Evolutionary conservation across 75 land plant genomes (phyloP), one percentile per base, ranked within the genome.

Genomic region (Pinus tabuliformis): DNA sequence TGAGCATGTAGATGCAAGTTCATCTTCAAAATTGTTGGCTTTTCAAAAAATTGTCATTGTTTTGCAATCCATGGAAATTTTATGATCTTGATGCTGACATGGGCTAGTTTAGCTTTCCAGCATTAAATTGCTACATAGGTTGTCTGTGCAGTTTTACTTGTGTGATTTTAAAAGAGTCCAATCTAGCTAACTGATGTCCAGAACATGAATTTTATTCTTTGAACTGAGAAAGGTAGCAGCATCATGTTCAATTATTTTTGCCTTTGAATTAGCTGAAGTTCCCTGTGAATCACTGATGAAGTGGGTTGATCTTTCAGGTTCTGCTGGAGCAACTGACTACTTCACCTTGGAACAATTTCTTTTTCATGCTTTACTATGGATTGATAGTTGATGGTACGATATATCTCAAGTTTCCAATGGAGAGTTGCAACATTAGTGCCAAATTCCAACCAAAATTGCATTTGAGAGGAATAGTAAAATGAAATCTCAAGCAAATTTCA

Each of bases 261-360:
- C 36, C 30, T 76, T 39, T 28, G 49, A 5, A 16, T 28, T 4
- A 20, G 71, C 49, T 64, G 49, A n/a, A 20, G 5, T 42, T 72
- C 24, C 20, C 56, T 37, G 24, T 7, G 33, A 64, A 24, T 72
- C 37, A 28, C 45, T 64, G 21, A 42, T 72, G 21, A 52, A 60
- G 42, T 59, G 42, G 13, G 37, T 17, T 78, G 39, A 61, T 57
- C 57, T 80, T 76, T 70, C 82, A 92, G 95, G 95, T 92, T 64
- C 21, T 86, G 22, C 73, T 92, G 82, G 95, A 92, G 81, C 95
- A 92, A 76, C 57, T 89, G 58, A 86, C 93, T 72, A 75, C 85
- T 62, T 89, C 94, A 49, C 95, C 95, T 57, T 92, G 95, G 95
- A 92, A 92, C 76, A 92, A 92, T 70, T 62, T 92, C 26, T 12